Evolutionary conservation across 106 monocot genomes (phyloP).

Genomic region (Allium sativum): DNA sequence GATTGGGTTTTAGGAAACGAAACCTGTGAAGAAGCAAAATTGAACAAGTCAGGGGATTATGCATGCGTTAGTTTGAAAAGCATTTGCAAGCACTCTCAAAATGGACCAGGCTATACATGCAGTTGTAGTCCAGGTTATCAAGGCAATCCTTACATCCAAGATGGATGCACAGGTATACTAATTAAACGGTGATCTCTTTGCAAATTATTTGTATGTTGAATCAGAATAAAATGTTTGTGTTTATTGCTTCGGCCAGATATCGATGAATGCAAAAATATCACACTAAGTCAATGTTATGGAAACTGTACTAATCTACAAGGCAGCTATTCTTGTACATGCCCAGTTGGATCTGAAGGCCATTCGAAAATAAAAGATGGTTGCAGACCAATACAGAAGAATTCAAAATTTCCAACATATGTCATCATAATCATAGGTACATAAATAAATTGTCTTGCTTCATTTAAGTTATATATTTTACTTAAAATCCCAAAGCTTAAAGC

Average conservation of each 20-base stretch:
- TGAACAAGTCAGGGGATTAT: background rate
- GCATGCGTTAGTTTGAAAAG: background rate
- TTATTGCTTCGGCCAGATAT: background rate
- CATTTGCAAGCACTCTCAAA: background rate
- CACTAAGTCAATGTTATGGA: background rate
- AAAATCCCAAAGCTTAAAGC: too few relatives aligned
- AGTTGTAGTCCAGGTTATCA: slow-evolving; percentile 18
- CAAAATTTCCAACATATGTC: background rate
- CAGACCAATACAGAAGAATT: background rate
- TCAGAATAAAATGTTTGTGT: too few relatives aligned
- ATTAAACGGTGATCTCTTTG: background rate
- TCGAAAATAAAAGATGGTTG: background rate
- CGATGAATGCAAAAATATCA: background rate
- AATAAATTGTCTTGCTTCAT: too few relatives aligned
- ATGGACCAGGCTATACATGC: slow-evolving; percentile 12
- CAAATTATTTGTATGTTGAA: too few relatives aligned
- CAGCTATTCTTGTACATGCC: background rate
- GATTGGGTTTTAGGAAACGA: slow-evolving; percentile 26
- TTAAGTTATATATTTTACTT: background rate
- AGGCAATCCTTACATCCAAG: slow-evolving; percentile 33
- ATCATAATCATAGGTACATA: background rate
- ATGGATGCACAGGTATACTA: slow-evolving; percentile 33
- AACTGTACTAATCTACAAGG: background rate
- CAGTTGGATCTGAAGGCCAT: background rate
- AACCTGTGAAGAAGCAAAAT: slow-evolving; percentile 8